Conservation (phyloP, 2,329 filamentous ascomycete species). For the Cladophialophora immunda region DNA sequence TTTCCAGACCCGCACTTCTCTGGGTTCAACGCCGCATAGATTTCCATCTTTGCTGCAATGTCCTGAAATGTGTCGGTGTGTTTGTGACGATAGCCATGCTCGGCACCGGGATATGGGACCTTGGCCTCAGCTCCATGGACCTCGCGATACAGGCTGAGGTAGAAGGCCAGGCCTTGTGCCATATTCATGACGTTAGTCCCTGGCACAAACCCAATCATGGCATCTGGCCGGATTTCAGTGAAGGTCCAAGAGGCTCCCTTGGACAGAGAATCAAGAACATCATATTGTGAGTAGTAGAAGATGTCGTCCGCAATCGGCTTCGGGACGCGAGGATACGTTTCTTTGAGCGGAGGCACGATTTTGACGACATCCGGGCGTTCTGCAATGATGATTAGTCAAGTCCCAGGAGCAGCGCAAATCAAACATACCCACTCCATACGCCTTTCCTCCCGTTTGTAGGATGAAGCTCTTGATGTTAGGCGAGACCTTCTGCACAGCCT, state of each 20-base stretch:
- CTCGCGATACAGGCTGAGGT: conserved; percentile 44
- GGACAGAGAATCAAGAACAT: conserved; percentile 40
- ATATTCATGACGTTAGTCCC: conserved; percentile 44
- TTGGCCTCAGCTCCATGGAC: conserved; percentile 40
- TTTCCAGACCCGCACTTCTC: conserved; percentile 39
- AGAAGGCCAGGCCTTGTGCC: conserved; percentile 45
- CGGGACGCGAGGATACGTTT: conserved; percentile 44
- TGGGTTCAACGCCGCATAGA: conserved; percentile 44
- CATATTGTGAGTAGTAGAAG: conserved; percentile 45
- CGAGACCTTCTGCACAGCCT: conserved; percentile 44
- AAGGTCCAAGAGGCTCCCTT: conserved; percentile 46
- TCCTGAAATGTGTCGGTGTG: conserved; percentile 44
- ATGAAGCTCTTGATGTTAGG: conserved; percentile 45
- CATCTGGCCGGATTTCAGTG: conserved; percentile 48
- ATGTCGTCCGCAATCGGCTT: conserved; percentile 44
- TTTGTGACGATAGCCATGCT: conserved; percentile 39
- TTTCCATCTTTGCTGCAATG: conserved; percentile 42
- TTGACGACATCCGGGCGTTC: conserved; percentile 46
- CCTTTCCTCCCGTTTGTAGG: conserved; percentile 50
- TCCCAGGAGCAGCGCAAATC: too few relatives aligned
- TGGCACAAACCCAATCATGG: conserved; percentile 46
- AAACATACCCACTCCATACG: conserved; percentile 46
- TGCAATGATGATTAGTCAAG: not conserved
- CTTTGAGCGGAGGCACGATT: conserved; percentile 44
- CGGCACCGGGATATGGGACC: conserved; percentile 43